Evolutionary conservation across 2,329 filamentous ascomycete species (phyloP).

Genomic region (Aureobasidium namibiae): DNA sequence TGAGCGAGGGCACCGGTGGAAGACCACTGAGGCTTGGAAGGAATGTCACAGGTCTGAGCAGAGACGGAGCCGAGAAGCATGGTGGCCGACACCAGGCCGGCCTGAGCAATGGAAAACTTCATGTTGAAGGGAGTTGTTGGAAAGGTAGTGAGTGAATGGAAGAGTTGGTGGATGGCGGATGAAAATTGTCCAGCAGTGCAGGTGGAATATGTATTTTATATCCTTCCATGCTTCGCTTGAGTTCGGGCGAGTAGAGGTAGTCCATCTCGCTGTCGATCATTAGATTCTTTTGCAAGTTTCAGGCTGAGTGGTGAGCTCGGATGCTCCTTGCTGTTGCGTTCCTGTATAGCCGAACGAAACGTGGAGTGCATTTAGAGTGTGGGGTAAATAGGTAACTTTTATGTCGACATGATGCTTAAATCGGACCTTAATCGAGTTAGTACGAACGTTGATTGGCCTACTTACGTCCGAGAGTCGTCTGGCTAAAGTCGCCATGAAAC

Average conservation of each 20-base stretch:
- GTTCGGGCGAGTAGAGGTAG: not conserved
- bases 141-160: conserved; percentile 6
- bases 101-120: conserved; percentile 12
- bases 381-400: not conserved
- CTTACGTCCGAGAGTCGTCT: not conserved
- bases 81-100: conserved; percentile 10
- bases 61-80: conserved; percentile 13
- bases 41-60: conserved; percentile 39
- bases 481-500: conserved; percentile 9
- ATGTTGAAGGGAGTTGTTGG: conserved; percentile 4
- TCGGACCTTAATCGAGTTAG: not conserved
- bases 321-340: not conserved
- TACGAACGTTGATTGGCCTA: not conserved
- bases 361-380: conserved; percentile 6
- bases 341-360: conserved; percentile 10
- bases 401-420: conserved; percentile 7
- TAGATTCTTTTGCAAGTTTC: not conserved
- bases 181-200: not conserved
- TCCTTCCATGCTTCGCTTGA: not conserved
- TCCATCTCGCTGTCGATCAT: not conserved
- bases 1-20: conserved; percentile 43
- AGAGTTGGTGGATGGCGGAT: not conserved
- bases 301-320: conserved; percentile 8
- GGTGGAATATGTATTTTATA: not conserved
- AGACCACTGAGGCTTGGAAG: conserved; percentile 49